A percentile compares a stretch with the other conserved stretches of the same genome.
These are phyloP conservation scores for Xylariaceae sp. DNA, from an alignment of 2,329 filamentous ascomycete genomes.

Conservation along the genomic window DNA sequence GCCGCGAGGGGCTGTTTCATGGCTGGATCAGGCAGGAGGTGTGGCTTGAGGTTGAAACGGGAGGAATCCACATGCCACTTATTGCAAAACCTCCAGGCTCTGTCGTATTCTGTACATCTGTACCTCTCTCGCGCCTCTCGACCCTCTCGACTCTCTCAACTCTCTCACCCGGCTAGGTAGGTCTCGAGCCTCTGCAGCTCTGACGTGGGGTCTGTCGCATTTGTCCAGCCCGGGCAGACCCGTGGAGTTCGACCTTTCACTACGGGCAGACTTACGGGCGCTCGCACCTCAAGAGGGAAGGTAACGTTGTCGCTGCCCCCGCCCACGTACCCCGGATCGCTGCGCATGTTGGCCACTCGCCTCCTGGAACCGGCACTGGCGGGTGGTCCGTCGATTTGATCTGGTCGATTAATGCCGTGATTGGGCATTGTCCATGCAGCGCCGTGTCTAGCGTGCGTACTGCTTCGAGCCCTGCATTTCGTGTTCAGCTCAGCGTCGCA, in stretches of 20 bases:
- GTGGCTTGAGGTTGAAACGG: constrained; percentile 22
- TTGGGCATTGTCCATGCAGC: constrained; percentile 1
- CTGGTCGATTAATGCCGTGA: constrained; percentile 1
- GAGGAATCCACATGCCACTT: constrained; percentile 12
- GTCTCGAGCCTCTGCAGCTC: too few species aligned
- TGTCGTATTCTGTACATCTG: too few species aligned
- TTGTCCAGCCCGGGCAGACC: constrained; percentile 1
- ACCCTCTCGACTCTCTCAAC: too few species aligned
- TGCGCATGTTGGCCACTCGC: background rate
- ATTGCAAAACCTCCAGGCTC: background rate
- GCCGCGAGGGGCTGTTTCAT: constrained; percentile 13
- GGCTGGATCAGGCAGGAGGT: constrained; percentile 26
- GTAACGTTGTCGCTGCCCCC: constrained; percentile 9
- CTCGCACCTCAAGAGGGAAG: background rate
- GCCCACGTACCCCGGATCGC: constrained; percentile 4
- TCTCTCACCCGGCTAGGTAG: too few species aligned
- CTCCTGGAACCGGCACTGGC: constrained; percentile 8
- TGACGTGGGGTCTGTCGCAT: too few species aligned
- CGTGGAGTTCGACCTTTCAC: constrained; percentile 1
- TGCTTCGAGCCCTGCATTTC: constrained; percentile 9
- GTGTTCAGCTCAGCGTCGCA: constrained; percentile 1
- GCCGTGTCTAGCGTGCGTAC: background rate
- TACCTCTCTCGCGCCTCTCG: too few species aligned
- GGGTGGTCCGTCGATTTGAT: background rate
- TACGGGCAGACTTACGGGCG: constrained; percentile 1